Evolutionary conservation across 164 flowering plant genomes (phyloP).

Genomic region (Taxillus chinensis): DNA sequence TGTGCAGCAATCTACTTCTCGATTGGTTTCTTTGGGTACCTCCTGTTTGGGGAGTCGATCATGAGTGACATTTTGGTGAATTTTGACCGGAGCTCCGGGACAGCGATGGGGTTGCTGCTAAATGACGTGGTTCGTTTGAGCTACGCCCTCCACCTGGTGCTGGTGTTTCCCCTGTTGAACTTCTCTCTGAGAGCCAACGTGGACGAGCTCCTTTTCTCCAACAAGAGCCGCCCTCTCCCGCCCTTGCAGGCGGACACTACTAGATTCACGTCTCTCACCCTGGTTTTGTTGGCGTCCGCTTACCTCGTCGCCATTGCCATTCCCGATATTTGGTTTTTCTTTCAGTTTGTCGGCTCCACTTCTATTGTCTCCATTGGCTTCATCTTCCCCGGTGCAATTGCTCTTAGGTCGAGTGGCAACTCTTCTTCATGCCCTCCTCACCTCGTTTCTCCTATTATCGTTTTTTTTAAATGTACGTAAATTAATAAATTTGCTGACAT

Average conservation of each 20-base stretch:
- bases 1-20: conserved; percentile 59
- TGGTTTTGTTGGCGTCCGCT: conserved; percentile 24
- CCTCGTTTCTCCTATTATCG: too few species aligned
- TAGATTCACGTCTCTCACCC: conserved; percentile 45
- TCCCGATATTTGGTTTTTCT: conserved; percentile 82
- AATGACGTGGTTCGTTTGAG: conserved; percentile 63
- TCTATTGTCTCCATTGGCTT: conserved; percentile 62
- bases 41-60: conserved; percentile 73
- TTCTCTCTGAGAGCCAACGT: conserved; percentile 63
- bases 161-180: conserved; percentile 81
- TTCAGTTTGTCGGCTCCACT: conserved; percentile 84
- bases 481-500: too few species aligned
- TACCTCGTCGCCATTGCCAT: conserved; percentile 59
- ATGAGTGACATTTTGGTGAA: conserved; percentile 69
- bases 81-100: conserved; percentile 41
- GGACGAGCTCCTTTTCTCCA: conserved; percentile 61
- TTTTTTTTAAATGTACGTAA: too few species aligned
- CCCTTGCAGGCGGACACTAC: conserved; percentile 26
- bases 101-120: conserved; percentile 35
- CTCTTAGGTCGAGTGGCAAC: conserved; percentile 41
- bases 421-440: not conserved
- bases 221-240: conserved; percentile 10
- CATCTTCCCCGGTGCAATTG: conserved; percentile 85
- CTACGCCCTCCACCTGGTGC: conserved; percentile 75
- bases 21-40: conserved; percentile 69